Base-by-base conservation (phyloP, 164 flowering plant genomes). In the Platanus orientalis region DNA sequence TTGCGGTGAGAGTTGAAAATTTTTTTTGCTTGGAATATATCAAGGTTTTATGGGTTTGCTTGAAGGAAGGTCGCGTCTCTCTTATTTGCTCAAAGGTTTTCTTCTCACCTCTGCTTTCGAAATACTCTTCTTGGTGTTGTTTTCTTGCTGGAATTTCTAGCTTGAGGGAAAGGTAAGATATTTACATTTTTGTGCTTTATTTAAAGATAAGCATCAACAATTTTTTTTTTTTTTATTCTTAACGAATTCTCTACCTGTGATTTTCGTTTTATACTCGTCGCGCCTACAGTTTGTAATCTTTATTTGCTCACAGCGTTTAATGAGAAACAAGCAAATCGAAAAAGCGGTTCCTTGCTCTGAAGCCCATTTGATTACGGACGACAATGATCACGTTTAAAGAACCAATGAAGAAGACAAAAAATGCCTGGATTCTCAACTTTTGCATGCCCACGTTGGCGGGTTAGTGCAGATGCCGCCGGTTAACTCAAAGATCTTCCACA, bases 361-460 rank as follows among this genome's bases (percentile, higher is more conserved):
- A 40, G 36, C 11, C 29, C 20, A 45, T 32, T 32, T 21, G 2
- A 51, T 52, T 57, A 25, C 23, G 29, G 27, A 49, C 12, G 34
- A 27, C 28, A 44, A 83, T 83, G 88, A 83, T 87, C 61, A 75
- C 80, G 6, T 76, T 83, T 61, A 78, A 74, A 62, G 77, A 78
- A 51, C 39, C 62, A 42, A 34, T 78, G 78, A 77, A 73, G 69
- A 85, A 84, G 63, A 34, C 44, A 14, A 85, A 78, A 87, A 78
- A 68, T 69, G 83, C 67, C 75, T 93, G 77, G 97, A 93, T 78
- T 81, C 96, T 52, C 92, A 89, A 64, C 80, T 94, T 48, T 94
- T 97, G 99, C 97, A 94, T 50, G 97, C 96, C 47, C 91, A 97
- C 57, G 97, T 96, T 0, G 99, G 99, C 7, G 88, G 89, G 20